phyloP scores from a whole-genome alignment of 805 yeast species.

The Barnettozyma populi region DNA sequence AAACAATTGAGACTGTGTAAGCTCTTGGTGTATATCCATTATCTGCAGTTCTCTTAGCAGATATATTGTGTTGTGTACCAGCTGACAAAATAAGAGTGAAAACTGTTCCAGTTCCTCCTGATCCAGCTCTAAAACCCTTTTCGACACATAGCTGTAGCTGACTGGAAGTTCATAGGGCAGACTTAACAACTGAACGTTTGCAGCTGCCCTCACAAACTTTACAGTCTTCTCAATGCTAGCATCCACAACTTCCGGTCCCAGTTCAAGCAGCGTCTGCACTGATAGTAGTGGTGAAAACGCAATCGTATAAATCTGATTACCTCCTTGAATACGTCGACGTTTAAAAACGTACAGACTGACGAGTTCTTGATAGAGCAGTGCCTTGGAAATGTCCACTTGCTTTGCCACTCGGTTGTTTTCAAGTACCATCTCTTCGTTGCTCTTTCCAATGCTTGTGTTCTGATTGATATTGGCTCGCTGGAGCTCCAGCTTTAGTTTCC shows the following conservation, averaged over 20 bases:
- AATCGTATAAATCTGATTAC: constrained; percentile 17
- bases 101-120: constrained; percentile 13
- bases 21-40: constrained; percentile 2
- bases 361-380: constrained; percentile 22
- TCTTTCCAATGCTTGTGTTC: neutral
- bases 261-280: constrained; percentile 12
- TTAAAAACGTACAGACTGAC: constrained; percentile 18
- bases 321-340: constrained; percentile 13
- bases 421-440: constrained; percentile 1
- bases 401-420: constrained; percentile 15
- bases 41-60: constrained; percentile 14
- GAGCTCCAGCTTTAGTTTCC: neutral
- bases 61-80: constrained; percentile 12
- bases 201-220: constrained; percentile 16
- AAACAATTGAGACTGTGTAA: constrained; percentile 12
- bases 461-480: neutral
- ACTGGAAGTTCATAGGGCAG: constrained; percentile 15
- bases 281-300: constrained; percentile 22
- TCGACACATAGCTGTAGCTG: constrained; percentile 5
- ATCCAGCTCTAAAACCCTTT: constrained; percentile 14
- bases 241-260: constrained; percentile 17
- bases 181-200: constrained; percentile 12
- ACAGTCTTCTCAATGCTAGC: constrained; percentile 13
- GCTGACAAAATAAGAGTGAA: constrained; percentile 11
- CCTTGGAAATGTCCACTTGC: constrained; percentile 20